phyloP scores from a whole-genome alignment of 768 basidiomycete genomes.

The Pulveroboletus frians region DNA sequence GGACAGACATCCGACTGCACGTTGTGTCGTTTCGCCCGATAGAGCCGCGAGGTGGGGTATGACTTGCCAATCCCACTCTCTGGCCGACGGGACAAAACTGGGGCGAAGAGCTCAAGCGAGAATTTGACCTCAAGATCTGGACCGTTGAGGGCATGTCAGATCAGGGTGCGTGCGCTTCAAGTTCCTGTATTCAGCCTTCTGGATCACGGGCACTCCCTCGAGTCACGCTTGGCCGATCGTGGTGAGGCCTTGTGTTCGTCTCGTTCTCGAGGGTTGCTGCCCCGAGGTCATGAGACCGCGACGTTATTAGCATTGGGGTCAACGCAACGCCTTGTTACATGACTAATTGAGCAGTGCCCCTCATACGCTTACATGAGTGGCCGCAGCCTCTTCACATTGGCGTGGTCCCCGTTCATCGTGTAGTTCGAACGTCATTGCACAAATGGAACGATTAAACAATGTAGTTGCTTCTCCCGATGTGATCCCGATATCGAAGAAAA shows the following conservation, averaged over 20 bases:
- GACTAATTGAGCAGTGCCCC: slow-evolving; percentile 16
- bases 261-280: slow-evolving; percentile 15
- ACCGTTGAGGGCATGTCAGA: slow-evolving; percentile 13
- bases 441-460: slow-evolving; percentile 1
- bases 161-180: slow-evolving; percentile 3
- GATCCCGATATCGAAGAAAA: neutral
- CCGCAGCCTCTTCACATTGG: slow-evolving; percentile 4
- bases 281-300: slow-evolving; percentile 5
- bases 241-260: slow-evolving; percentile 5
- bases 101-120: slow-evolving; percentile 27
- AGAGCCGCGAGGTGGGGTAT: slow-evolving; percentile 14
- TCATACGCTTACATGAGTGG: slow-evolving; percentile 2
- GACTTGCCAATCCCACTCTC: slow-evolving; percentile 20
- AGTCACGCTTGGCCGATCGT: slow-evolving; percentile 4
- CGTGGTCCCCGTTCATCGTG: slow-evolving; percentile 4
- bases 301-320: slow-evolving; percentile 18
- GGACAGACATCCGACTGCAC: slow-evolving; percentile 18
- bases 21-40: slow-evolving; percentile 17
- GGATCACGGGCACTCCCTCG: slow-evolving; percentile 3
- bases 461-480: slow-evolving; percentile 16
- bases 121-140: slow-evolving; percentile 28
- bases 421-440: neutral
- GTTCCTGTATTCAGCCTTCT: neutral
- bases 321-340: slow-evolving; percentile 3
- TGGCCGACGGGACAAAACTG: slow-evolving; percentile 17